Base-by-base conservation (phyloP, 345 rosid species). In the Pistacia integerrima region DNA sequence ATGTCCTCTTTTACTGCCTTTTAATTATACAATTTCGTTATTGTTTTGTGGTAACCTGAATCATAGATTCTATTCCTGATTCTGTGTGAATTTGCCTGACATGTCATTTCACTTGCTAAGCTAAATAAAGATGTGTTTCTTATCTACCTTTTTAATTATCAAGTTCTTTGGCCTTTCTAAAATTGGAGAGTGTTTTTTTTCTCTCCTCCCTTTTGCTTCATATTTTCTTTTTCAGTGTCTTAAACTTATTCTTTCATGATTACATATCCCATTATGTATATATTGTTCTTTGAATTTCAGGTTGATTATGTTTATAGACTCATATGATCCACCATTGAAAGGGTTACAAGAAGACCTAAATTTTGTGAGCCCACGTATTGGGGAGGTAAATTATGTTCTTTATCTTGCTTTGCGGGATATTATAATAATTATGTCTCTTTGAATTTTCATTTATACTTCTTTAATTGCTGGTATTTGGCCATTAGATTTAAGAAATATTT, bases 311-410 rank as follows among this genome's bases (percentile, higher is more conserved):
- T 96, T 92, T 86, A 92, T 96, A 69, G 99, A 96, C 77, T 92
- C 97, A 59, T 96, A 92, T 82, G 98, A 96, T 83, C 99, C 97
- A 57, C 98, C 99, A 44, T 78, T 93, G 86, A 96, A 94, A 88
- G 99, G 99, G 70, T 87, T 96, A 79, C 99, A 96, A 75, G 99
- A 96, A 82, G 98, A 96, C 82, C 86, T 96, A 61, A 93, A 96
- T 89, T 93, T 96, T 85, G 99, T 92, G 80, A 96, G 97, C 79
- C 98, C 97, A 76, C 97, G 98, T 64, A 92, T 96, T 74, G 99
- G 98, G 86, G 99, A 96, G 99, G 99, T 96, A 74, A 82, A 78
- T 80, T 20, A 51, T 68, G 13, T 85, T 55, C 74, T 57, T 73
- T 70, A 67, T 70, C 20, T 64, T 67, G 41, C 35, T 22, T 8